Conservation (phyloP, 768 basidiomycete species). For the Boletus reticuloceps region DNA sequence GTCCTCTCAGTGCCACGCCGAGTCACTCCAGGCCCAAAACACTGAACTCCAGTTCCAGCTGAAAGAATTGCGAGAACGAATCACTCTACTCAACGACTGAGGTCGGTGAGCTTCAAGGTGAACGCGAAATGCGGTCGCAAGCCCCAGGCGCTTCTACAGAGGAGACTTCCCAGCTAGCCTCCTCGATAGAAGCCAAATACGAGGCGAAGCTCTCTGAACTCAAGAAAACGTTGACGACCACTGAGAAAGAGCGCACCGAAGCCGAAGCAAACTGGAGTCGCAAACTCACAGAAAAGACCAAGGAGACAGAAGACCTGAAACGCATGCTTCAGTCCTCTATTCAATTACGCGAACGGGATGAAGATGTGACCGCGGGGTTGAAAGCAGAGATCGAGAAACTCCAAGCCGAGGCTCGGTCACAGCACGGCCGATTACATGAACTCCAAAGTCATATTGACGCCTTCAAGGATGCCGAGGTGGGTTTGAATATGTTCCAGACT, state of each 20-base stretch:
- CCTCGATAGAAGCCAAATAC: conserved; percentile 71
- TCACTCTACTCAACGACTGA: conserved; percentile 71
- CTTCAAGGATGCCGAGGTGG: conserved; percentile 63
- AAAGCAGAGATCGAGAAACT: conserved; percentile 55
- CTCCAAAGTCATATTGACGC: conserved; percentile 48
- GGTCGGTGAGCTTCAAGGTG: conserved; percentile 58
- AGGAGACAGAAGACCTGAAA: conserved; percentile 75
- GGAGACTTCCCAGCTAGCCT: conserved; percentile 70
- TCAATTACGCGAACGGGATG: conserved; percentile 59
- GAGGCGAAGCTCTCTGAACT: conserved; percentile 76
- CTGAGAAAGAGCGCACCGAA: conserved; percentile 85
- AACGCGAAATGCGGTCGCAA: conserved; percentile 46
- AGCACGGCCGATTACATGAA: conserved; percentile 56
- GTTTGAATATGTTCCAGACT: conserved; percentile 3
- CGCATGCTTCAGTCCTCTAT: conserved; percentile 53
- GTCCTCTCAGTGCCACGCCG: conserved; percentile 71
- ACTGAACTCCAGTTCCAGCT: conserved; percentile 87
- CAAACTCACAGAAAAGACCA: conserved; percentile 74
- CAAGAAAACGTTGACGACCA: conserved; percentile 52
- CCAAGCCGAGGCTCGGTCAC: conserved; percentile 44
- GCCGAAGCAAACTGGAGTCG: conserved; percentile 87
- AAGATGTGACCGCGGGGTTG: conserved; percentile 47
- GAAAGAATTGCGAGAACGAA: conserved; percentile 73
- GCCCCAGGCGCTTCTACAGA: conserved; percentile 49
- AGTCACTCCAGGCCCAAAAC: conserved; percentile 71